Evolutionary conservation across 2,329 filamentous ascomycete species (phyloP), one percentile per base, ranked within the genome.

Genomic region (Ceratocystis eucalypticola): DNA sequence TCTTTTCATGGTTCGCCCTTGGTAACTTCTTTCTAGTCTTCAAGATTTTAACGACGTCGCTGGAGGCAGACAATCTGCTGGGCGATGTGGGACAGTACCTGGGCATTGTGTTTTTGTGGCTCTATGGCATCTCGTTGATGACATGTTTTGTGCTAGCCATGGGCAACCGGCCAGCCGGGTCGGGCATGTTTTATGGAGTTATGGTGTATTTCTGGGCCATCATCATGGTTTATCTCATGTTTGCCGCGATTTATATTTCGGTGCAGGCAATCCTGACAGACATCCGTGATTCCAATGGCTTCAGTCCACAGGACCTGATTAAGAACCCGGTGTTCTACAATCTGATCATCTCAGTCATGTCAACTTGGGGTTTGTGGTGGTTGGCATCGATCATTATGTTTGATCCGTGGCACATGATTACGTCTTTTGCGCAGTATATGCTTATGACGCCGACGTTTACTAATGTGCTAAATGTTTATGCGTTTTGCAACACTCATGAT

Each of bases 401-500:
- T 76, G 94, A 99, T 75, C 94, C 94, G 3, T 99, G 94, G 93
- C 94, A 99, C 78, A 97, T 99, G 94, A 96, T 99, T 81, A 94
- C 93, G 74, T 97, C 93, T 3, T 99, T 96, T 84, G 88, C 88
- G n/a, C 86, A 89, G 74, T 99, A 99, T 76, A 81, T 97, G 72
- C 79, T 96, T 67, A 85, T 96, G 74, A 94, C 94, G 84, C 96
- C 93, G 12, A 95, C 91, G 15, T 99, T 96, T 79, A 93, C 96
- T 86, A 99, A 99, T 82, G 94, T 99, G 71, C 87, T 99, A 73
- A 97, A 96, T 83, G 91, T 99, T 65, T 99, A 99, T 78, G 91
- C 94, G 68, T 99, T 96, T 84, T 95, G 91, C 86, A 99, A 99
- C 80, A 97, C 93, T 93, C 94, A 99, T 78, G 94, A 99, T 80